A percentile compares a stretch with the other conserved stretches of the same genome.
These are phyloP conservation scores for Trametes sanguinea DNA, from an alignment of 768 basidiomycete genomes.

Conservation along the genomic window DNA sequence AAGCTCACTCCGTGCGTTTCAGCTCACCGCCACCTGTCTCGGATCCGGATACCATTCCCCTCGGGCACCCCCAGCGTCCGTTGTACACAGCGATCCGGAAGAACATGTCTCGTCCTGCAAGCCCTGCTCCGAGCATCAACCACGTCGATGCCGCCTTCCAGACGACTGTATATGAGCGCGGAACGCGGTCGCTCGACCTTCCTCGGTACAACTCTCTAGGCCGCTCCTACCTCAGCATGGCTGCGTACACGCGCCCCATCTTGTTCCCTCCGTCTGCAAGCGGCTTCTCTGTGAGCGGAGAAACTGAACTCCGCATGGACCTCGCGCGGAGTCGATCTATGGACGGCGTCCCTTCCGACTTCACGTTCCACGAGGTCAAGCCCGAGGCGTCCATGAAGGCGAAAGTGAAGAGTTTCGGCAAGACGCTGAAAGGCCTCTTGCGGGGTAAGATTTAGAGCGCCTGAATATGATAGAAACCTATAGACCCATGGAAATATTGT, in stretches of 20 bases:
- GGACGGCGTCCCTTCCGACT: slow-evolving; percentile 23
- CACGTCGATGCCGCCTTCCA: slow-evolving; percentile 16
- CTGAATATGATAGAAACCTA: neutral
- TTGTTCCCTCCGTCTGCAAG: slow-evolving; percentile 14
- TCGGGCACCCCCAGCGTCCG: slow-evolving; percentile 28
- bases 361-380: slow-evolving; percentile 21
- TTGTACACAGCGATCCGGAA: slow-evolving; percentile 33
- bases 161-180: slow-evolving; percentile 13
- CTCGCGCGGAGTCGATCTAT: slow-evolving; percentile 29
- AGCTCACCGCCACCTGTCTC: slow-evolving; percentile 12
- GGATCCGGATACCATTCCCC: slow-evolving; percentile 16
- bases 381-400: slow-evolving; percentile 16
- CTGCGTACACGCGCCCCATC: slow-evolving; percentile 8
- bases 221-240: slow-evolving; percentile 16
- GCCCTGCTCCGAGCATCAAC: slow-evolving; percentile 9
- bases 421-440: slow-evolving; percentile 28
- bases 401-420: slow-evolving; percentile 30
- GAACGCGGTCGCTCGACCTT: slow-evolving; percentile 24
- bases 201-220: slow-evolving; percentile 19
- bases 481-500: slow-evolving; percentile 7
- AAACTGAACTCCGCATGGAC: slow-evolving; percentile 32
- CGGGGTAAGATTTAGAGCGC: slow-evolving; percentile 1
- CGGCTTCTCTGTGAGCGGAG: slow-evolving; percentile 33
- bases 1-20: slow-evolving; percentile 16
- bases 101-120: slow-evolving; percentile 27